Evolutionary conservation across 306 rosid genomes (phyloP).

Genomic region (Sesbania bispinosa): DNA sequence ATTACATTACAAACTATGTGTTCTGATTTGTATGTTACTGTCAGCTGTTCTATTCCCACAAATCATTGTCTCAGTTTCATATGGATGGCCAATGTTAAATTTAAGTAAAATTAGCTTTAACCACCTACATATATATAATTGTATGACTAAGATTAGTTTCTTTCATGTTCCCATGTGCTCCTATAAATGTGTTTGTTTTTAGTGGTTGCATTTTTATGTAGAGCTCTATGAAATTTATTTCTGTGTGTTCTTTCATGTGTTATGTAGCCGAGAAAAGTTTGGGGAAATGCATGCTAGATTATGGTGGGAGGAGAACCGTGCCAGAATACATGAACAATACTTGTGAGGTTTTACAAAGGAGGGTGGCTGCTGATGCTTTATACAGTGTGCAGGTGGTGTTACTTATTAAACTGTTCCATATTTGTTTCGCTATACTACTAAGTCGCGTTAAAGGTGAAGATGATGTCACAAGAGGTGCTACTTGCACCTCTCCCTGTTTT

Average conservation of each 20-base stretch:
- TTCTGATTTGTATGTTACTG: slow-evolving; percentile 18
- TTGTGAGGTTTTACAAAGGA: slow-evolving; percentile 41
- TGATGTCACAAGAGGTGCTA: slow-evolving; percentile 41
- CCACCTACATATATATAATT: too few species aligned
- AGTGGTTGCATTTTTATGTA: slow-evolving; percentile 8
- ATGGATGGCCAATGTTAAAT: not conserved
- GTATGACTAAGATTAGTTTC: not conserved
- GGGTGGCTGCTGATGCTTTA: slow-evolving; percentile 33
- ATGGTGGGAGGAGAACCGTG: slow-evolving; percentile 99
- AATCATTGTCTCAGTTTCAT: not conserved
- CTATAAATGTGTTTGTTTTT: not conserved
- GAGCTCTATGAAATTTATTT: slow-evolving; percentile 11
- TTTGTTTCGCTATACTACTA: slow-evolving; percentile 45
- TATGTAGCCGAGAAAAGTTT: slow-evolving; percentile 82
- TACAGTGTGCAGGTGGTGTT: slow-evolving; percentile 44
- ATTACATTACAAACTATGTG: not conserved
- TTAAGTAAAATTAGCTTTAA: not conserved
- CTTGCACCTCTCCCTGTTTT: slow-evolving; percentile 44
- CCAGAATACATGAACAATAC: slow-evolving; percentile 90
- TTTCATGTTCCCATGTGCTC: not conserved
- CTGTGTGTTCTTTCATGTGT: slow-evolving; percentile 12
- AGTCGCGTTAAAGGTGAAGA: slow-evolving; percentile 44
- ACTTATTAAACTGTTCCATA: slow-evolving; percentile 39
- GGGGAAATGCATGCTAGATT: slow-evolving; percentile 92
- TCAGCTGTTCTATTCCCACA: slow-evolving; percentile 2